A percentile compares a stretch with the other conserved stretches of the same genome.
Evolutionary conservation across 345 rosid genomes (phyloP).

Genomic region (Populus simonii): DNA sequence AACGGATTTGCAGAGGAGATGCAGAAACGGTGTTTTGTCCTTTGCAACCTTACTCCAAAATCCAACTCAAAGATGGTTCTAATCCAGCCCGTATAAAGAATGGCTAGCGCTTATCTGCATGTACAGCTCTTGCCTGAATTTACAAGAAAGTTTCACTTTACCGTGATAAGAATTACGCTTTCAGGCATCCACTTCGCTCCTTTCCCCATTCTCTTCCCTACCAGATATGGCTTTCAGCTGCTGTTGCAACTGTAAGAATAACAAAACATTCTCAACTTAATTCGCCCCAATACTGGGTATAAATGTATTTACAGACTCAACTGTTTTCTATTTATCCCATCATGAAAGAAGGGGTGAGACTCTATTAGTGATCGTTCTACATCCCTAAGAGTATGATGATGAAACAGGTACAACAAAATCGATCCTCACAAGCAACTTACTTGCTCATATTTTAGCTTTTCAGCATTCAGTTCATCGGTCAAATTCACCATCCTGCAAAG

Average conservation of each 20-base stretch:
- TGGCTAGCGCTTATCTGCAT: constrained; percentile 13
- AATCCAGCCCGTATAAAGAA: constrained; percentile 11
- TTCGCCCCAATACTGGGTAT: not conserved
- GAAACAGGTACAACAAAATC: not conserved
- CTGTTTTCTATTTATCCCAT: not conserved
- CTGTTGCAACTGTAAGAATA: constrained; percentile 55
- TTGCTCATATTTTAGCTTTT: constrained; percentile 58
- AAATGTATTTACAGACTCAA: not conserved
- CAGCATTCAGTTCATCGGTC: constrained; percentile 70
- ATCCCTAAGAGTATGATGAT: not conserved
- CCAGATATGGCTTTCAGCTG: constrained; percentile 51
- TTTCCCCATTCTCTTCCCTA: constrained; percentile 47
- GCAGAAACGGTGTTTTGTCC: not conserved
- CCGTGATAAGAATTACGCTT: constrained; percentile 1
- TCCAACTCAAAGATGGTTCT: constrained; percentile 10
- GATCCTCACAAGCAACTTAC: constrained; percentile 41
- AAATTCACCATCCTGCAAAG: constrained; percentile 64
- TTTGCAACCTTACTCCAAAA: not conserved
- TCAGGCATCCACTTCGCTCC: constrained; percentile 40
- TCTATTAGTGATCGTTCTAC: not conserved
- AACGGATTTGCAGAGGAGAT: constrained; percentile 5
- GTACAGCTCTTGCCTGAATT: constrained; percentile 30
- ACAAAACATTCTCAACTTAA: constrained; percentile 6
- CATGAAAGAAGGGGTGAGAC: not conserved
- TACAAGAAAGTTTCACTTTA: constrained; percentile 25